phyloP scores from a whole-genome alignment of 2,329 filamentous ascomycete genomes.

The Monilinia laxa region DNA sequence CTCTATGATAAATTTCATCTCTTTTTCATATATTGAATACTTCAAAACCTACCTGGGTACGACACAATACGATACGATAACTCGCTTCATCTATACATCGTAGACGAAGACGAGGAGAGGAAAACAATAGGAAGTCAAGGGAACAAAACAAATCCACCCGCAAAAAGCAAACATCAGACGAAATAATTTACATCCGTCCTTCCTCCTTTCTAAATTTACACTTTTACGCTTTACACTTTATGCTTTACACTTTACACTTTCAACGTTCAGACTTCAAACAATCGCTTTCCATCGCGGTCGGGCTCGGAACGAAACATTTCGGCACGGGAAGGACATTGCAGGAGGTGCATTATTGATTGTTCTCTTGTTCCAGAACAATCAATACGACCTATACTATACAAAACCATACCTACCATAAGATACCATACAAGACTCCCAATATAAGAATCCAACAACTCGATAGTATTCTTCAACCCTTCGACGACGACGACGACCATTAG shows the following conservation, averaged over 20 bases:
- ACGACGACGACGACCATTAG: no score
- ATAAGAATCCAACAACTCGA: no score
- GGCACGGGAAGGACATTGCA: constrained; percentile 7
- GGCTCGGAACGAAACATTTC: background rate
- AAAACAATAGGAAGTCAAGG: background rate
- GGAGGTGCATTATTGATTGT: constrained; percentile 4
- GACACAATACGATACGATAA: background rate
- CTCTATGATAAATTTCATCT: background rate
- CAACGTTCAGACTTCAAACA: background rate
- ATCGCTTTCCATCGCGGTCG: constrained; percentile 1
- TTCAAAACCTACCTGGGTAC: background rate
- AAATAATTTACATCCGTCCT: background rate
- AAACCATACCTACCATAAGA: no score
- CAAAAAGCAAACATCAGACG: background rate
- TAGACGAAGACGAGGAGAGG: background rate
- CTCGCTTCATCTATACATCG: background rate
- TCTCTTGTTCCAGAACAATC: background rate
- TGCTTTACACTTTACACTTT: no score
- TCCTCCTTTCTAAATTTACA: no score
- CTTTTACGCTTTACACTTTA: no score
- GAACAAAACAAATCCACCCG: background rate
- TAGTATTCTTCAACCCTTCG: no score
- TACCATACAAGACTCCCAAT: no score
- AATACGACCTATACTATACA: background rate
- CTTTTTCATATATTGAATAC: background rate